Evolutionary conservation across 1,139 yeast genomes (phyloP), one percentile per base, ranked within the genome.

Genomic region (Pichia sp.): DNA sequence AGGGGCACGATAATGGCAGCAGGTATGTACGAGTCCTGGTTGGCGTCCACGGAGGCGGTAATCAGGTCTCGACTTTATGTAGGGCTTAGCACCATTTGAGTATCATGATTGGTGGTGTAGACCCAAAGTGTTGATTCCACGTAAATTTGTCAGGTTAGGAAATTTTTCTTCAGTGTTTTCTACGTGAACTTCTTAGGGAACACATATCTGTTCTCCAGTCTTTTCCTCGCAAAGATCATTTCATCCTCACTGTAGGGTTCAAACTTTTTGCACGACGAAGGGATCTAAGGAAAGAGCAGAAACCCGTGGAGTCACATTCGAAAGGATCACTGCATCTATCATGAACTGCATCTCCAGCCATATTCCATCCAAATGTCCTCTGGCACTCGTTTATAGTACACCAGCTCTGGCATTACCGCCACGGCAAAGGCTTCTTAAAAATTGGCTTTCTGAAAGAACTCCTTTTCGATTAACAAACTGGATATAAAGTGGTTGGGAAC

Each of bases 341-440:
- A 86, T 78, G 64, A 83, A 85, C 70, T 83, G 80, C 91, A 85
- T 70, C 84, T 77, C 91, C 91, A 85, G 1, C 80, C 75, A 42
- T 56, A 62, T 38, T 65, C 71, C 56, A 71, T 61, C 6, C 71
- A 76, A 59, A 60, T 65, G 45, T 58, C 63, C 17, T 10, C 66
- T 68, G 64, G 29, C 76, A 62, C 17, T 79, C 74, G 50, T 48
- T 27, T 48, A 45, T 14, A 48, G 41, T 8, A 45, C 50, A 10
- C 50, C 50, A 7, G 50, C 43, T 14, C 50, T 48, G 12, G 50
- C 50, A 48, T 36, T 48, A 3, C 45, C 6, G 75, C 80, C 71
- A 33, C 74, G 4, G 50, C 50, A 48, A 48, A 48, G 10, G 50
- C 68, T 5, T 78, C 77, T 65, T 80, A 81, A 49, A 72, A 75